Base-by-base conservation (phyloP, 257 asterid genomes). In the Avicennia marina region DNA sequence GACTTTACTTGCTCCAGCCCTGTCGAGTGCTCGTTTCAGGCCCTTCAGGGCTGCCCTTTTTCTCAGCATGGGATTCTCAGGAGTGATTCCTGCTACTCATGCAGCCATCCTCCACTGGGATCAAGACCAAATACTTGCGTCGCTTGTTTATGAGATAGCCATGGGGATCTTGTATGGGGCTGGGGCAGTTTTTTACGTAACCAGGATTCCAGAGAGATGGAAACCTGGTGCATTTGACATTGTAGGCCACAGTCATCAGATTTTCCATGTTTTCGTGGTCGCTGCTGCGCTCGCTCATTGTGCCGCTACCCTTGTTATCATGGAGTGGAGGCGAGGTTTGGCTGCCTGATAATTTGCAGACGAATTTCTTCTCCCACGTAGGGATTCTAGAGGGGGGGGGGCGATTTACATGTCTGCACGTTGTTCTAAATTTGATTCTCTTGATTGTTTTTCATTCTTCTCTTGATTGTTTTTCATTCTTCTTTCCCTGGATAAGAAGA, bases 161-260 rank as follows among this genome's bases (percentile, higher is more conserved):
- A 83, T 78, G 96, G 96, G 96, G 44, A 33, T 78, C 13, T 53
- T 90, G 5, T 86, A 90, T 33, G 96, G 87, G 2, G 47, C 45
- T 1, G 96, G 98, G 31, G 90, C 93, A 0, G 74, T 48, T 5
- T 76, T 91, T 56, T 91, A 91, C 6, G 75, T 83, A 1, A 72
- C 85, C 2, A 79, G 98, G 74, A 63, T 91, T 11, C 98, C 96
- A 0, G 96, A 91, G 78, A 83, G 91, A 62, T 83, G 95, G 93
- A 79, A 51, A 51, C 98, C 98, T 4, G 98, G 98, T 10, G 68
- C 69, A 1, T 87, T 90, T 62, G 98, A 90, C 41, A 78, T 87
- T 25, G 81, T 89, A 11, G 98, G 98, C 0, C 96, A 88, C 26
- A 90, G 98, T 65, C 98, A 90, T 74, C 98, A 91, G 72, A 87